Base-by-base conservation (phyloP, 2,329 filamentous ascomycete genomes). In the Aureobasidium sp. region DNA sequence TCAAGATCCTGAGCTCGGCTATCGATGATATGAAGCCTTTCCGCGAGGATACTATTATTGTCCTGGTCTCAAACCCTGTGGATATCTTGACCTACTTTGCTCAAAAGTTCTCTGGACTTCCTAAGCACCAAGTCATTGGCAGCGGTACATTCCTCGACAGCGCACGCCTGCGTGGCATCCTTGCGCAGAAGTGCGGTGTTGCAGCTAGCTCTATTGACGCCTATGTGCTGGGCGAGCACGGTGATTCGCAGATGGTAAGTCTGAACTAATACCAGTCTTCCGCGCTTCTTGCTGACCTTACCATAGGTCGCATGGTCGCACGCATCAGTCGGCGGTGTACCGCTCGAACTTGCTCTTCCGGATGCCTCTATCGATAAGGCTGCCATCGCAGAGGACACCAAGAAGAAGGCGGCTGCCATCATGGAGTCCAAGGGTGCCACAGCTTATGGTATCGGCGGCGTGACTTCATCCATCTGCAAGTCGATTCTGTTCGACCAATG, bases 11-110 rank as follows among this genome's bases (percentile, higher is more conserved):
- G 29, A 72, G 73, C 5, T 76, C 73, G n/a, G 77, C 79, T 17
- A 74, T 82, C 35, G 69, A 73, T 2, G 73, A 73, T 37, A 81
- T 83, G 76, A 73, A 72, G 14, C 79, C 80, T 0, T 78, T 83
- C 61, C 72, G 71, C 29, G 69, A 74, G 3, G 74, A 81, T 60
- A 73, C 79, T 0, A 76, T 84, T 33, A 67, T 83, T 0, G 70
- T 84, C 0, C 69, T 83, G 1, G 79, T 83, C 3, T 76, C 81
- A 2, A 82, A 83, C 67, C 81, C 81, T 0, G 80, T 83, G 22
- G 81, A 84, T 66, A 71, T 83, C 31, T 71, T 83, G 37, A 82
- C 81, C 1, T 76, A 78, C 49, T 75, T 82, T 56, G 79, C 77
- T 4, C 75, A 76, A 35, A 71, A 77, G 49, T 68, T 80, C 17